Evolutionary conservation across 2,329 filamentous ascomycete genomes (phyloP).

Genomic region (Colletotrichum noveboracense): DNA sequence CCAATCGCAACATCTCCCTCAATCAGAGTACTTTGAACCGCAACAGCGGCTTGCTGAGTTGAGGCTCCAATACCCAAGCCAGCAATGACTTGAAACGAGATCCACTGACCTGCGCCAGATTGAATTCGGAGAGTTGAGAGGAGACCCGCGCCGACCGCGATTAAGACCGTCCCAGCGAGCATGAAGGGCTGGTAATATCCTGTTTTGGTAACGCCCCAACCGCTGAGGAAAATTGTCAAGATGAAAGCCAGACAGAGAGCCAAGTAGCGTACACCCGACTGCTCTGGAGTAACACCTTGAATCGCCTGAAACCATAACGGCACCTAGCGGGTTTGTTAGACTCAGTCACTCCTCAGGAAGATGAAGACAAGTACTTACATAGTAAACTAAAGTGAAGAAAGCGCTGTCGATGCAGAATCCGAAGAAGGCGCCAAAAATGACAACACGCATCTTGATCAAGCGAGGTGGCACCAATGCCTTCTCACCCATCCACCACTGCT

Average conservation of each 20-base stretch:
- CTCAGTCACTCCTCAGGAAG: too few relatives aligned
- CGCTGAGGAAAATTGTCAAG: slow-evolving; percentile 26
- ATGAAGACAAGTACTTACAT: not conserved
- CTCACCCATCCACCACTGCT: slow-evolving; percentile 38
- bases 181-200: slow-evolving; percentile 42
- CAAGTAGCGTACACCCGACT: slow-evolving; percentile 36
- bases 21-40: not conserved
- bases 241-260: slow-evolving; percentile 31
- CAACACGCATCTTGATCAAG: slow-evolving; percentile 35
- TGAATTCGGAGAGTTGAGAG: slow-evolving; percentile 6
- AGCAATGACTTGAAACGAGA: slow-evolving; percentile 24
- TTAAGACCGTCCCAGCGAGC: slow-evolving; percentile 31
- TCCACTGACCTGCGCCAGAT: slow-evolving; percentile 37
- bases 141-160: slow-evolving; percentile 26
- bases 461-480: slow-evolving; percentile 40
- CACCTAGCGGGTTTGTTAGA: slow-evolving; percentile 23
- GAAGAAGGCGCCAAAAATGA: slow-evolving; percentile 26
- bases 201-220: slow-evolving; percentile 26
- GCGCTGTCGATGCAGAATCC: slow-evolving; percentile 27
- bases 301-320: slow-evolving; percentile 40
- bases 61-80: slow-evolving; percentile 1
- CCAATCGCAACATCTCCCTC: not conserved
- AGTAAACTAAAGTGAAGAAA: slow-evolving; percentile 5
- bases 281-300: slow-evolving; percentile 33
- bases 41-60: slow-evolving; percentile 11